Conservation (phyloP, 495 filamentous ascomycete species). For the Xylaria cubensis region DNA sequence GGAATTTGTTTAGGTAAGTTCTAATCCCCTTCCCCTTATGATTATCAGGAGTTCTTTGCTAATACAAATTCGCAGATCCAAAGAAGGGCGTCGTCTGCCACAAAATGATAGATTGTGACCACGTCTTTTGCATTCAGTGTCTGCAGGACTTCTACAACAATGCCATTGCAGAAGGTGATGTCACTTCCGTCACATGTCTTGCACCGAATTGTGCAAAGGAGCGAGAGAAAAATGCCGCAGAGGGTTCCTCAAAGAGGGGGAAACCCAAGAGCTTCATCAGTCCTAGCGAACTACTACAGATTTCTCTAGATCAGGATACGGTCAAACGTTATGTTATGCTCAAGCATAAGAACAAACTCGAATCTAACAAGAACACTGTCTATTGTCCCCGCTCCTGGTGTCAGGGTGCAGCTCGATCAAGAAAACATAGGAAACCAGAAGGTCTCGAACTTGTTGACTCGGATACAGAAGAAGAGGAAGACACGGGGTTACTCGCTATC, state of each 20-base stretch:
- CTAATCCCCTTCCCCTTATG: neutral
- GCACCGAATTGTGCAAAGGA: slow-evolving; percentile 76
- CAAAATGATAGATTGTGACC: slow-evolving; percentile 75
- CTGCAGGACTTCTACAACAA: slow-evolving; percentile 88
- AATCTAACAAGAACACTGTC: slow-evolving; percentile 89
- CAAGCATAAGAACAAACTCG: slow-evolving; percentile 89
- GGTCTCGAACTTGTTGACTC: slow-evolving; percentile 56
- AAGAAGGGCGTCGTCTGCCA: slow-evolving; percentile 89
- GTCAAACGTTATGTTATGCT: slow-evolving; percentile 87
- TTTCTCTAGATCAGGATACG: slow-evolving; percentile 72
- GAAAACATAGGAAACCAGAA: slow-evolving; percentile 75
- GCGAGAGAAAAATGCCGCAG: slow-evolving; percentile 42
- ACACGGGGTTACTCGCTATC: slow-evolving; percentile 65
- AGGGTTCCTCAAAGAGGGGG: slow-evolving; percentile 42
- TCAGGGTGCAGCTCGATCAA: slow-evolving; percentile 84
- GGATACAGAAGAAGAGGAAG: slow-evolving; percentile 59
- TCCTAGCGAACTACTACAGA: slow-evolving; percentile 87
- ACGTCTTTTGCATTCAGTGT: slow-evolving; percentile 89
- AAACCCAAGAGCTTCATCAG: slow-evolving; percentile 70
- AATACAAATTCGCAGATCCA: slow-evolving; percentile 64
- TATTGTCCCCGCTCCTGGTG: slow-evolving; percentile 96
- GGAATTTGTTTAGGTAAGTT: slow-evolving; percentile 75
- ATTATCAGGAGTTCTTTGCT: slow-evolving; percentile 30
- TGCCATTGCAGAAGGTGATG: slow-evolving; percentile 84
- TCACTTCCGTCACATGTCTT: slow-evolving; percentile 78